A percentile compares a stretch with the other conserved stretches of the same genome.
phyloP scores from a whole-genome alignment of 1,139 yeast species.

The Geotrichum cucujoidarum region DNA sequence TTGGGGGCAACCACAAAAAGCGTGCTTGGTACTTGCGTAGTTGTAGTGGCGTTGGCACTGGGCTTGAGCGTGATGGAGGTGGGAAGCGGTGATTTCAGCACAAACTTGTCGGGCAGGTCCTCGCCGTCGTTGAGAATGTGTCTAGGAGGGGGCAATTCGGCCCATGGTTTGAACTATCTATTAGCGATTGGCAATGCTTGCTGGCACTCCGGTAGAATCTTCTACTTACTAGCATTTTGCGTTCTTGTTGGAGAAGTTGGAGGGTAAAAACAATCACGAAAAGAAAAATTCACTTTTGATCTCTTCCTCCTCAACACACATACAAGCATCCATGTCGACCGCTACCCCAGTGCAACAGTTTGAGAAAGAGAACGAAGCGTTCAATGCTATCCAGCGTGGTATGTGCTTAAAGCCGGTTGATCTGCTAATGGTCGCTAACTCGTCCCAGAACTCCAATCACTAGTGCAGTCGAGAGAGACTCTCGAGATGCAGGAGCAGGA shows the following conservation, averaged over 20 bases:
- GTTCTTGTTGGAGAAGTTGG: background rate
- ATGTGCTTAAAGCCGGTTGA: constrained; percentile 4
- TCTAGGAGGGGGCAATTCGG: constrained; percentile 50
- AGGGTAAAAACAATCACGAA: constrained; percentile 6
- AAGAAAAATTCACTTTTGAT: constrained; percentile 2
- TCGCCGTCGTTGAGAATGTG: constrained; percentile 46
- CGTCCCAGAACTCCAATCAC: constrained; percentile 11
- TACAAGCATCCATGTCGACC: background rate
- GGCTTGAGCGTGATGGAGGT: background rate
- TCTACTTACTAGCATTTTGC: constrained; percentile 14
- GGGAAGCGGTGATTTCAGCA: constrained; percentile 5
- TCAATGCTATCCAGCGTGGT: constrained; percentile 34
- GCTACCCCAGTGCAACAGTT: constrained; percentile 22
- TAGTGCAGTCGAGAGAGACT: constrained; percentile 46
- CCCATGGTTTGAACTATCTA: constrained; percentile 51
- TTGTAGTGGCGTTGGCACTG: background rate
- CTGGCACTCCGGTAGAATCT: too few species aligned
- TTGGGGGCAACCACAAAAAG: constrained; percentile 25
- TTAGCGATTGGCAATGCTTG: background rate
- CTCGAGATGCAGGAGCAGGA: constrained; percentile 73
- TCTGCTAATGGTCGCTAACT: background rate
- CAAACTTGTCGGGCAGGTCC: constrained; percentile 34
- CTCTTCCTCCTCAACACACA: constrained; percentile 1
- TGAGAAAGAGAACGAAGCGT: constrained; percentile 31
- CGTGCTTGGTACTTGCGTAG: constrained; percentile 2